phyloP scores from a whole-genome alignment of 805 yeast genomes.

The Candida boleticola region DNA sequence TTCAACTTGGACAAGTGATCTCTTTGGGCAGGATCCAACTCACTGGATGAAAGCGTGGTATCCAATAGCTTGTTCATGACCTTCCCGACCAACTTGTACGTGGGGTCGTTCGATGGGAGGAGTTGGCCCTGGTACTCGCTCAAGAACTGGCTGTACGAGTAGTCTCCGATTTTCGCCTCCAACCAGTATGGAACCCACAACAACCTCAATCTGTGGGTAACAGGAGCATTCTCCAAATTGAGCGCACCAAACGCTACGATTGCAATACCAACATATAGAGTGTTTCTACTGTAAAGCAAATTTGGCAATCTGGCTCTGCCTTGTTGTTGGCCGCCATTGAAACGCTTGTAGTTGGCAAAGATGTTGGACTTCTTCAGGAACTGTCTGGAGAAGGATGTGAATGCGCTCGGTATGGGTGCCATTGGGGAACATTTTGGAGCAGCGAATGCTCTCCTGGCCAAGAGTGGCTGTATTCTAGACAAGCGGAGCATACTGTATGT shows the following conservation, averaged over 20 bases:
- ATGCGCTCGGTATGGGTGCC: no score
- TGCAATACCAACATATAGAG: constrained; percentile 33
- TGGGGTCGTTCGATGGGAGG: constrained; percentile 64
- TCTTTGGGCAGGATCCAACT: constrained; percentile 30
- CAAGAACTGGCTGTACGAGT: constrained; percentile 60
- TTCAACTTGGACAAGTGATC: constrained; percentile 40
- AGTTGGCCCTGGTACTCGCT: constrained; percentile 50
- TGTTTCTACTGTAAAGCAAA: constrained; percentile 21
- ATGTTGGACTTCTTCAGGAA: neutral
- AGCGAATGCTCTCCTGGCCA: no score
- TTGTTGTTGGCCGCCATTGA: constrained; percentile 14
- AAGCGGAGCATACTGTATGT: neutral
- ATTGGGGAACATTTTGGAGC: no score
- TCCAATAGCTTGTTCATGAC: constrained; percentile 66
- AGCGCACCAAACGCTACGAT: constrained; percentile 23
- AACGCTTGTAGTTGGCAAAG: constrained; percentile 19
- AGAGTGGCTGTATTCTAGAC: neutral
- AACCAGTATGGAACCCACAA: constrained; percentile 67
- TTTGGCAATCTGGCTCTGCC: constrained; percentile 10
- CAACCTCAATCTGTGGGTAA: constrained; percentile 68
- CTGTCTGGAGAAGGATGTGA: no score
- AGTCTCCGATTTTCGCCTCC: constrained; percentile 62
- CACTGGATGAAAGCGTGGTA: constrained; percentile 43
- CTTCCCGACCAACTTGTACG: constrained; percentile 49
- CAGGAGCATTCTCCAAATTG: constrained; percentile 76